Evolutionary conservation across 2,329 filamentous ascomycete genomes (phyloP).

Genomic region (Zalaria sp.): DNA sequence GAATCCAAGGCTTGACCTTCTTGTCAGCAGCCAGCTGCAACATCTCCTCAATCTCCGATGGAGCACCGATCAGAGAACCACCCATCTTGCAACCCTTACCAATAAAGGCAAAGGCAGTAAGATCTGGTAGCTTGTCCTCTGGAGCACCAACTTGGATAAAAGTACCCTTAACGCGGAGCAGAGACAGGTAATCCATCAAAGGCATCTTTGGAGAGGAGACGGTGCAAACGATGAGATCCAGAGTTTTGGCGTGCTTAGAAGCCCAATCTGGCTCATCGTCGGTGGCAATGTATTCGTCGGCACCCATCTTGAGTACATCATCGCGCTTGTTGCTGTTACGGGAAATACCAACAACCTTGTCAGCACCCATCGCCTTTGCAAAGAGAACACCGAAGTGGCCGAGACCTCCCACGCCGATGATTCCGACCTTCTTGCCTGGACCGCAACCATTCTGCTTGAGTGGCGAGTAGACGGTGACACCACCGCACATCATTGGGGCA

Average conservation of each 20-base stretch:
- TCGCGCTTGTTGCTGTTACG: constrained; percentile 43
- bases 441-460: constrained; percentile 51
- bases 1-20: constrained; percentile 45
- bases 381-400: constrained; percentile 60
- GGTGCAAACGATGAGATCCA: constrained; percentile 46
- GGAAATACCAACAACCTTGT: constrained; percentile 49
- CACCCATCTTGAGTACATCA: constrained; percentile 47
- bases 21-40: constrained; percentile 44
- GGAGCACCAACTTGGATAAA: constrained; percentile 54
- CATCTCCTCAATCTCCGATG: constrained; percentile 46
- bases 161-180: constrained; percentile 43
- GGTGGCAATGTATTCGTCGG: constrained; percentile 41
- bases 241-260: constrained; percentile 32
- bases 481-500: constrained; percentile 61
- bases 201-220: constrained; percentile 48
- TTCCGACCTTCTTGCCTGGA: constrained; percentile 53
- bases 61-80: constrained; percentile 34
- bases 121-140: constrained; percentile 37
- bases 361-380: constrained; percentile 53
- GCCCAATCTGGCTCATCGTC: constrained; percentile 44
- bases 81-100: constrained; percentile 33
- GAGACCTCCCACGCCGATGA: constrained; percentile 56
- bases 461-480: constrained; percentile 58
- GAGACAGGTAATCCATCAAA: constrained; percentile 41
- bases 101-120: constrained; percentile 44